A percentile compares a stretch with the other conserved stretches of the same genome.
These are phyloP conservation scores for Aspergillus diversus DNA, from an alignment of 495 filamentous ascomycete species.

Conservation along the genomic window DNA sequence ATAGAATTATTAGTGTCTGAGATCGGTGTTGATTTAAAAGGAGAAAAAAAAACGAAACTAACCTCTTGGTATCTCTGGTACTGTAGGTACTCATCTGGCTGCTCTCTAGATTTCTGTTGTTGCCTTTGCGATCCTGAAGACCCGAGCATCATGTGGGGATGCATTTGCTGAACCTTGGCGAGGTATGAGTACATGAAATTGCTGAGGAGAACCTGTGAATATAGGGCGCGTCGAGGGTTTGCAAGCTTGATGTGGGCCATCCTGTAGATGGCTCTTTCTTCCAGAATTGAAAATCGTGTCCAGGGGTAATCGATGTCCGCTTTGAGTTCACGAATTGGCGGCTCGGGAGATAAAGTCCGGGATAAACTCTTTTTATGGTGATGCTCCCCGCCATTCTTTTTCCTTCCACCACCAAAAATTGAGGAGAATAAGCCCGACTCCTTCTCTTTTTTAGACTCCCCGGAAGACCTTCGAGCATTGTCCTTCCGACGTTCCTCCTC, in stretches of 20 bases:
- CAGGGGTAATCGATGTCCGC: conserved; percentile 94
- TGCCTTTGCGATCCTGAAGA: conserved; percentile 59
- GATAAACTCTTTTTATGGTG: conserved; percentile 74
- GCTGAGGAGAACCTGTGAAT: conserved; percentile 95
- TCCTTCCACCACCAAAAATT: conserved; percentile 84
- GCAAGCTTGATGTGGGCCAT: conserved; percentile 99
- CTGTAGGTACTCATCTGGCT: conserved; percentile 64
- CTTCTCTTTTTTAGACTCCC: conserved; percentile 86
- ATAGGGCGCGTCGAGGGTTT: conserved; percentile 88
- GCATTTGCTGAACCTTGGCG: conserved; percentile 98
- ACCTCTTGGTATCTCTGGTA: conserved; percentile 72
- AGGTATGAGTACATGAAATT: conserved; percentile 99
- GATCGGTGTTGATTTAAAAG: background rate
- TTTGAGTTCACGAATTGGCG: conserved; percentile 66
- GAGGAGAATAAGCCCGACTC: conserved; percentile 81
- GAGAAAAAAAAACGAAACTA: conserved; percentile 24
- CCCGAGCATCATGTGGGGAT: conserved; percentile 84
- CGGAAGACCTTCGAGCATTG: conserved; percentile 66
- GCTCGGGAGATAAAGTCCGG: conserved; percentile 80
- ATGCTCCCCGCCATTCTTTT: conserved; percentile 68
- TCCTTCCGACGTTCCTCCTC: conserved; percentile 88
- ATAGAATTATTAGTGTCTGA: conserved; percentile 1
- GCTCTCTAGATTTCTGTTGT: conserved; percentile 65
- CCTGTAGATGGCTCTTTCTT: conserved; percentile 95
- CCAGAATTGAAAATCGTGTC: conserved; percentile 92